Percentiles rank a stretch among this genome's conserved stretches.
Evolutionary conservation across 345 rosid species (phyloP).

Genomic region (Melastoma malabathricum): DNA sequence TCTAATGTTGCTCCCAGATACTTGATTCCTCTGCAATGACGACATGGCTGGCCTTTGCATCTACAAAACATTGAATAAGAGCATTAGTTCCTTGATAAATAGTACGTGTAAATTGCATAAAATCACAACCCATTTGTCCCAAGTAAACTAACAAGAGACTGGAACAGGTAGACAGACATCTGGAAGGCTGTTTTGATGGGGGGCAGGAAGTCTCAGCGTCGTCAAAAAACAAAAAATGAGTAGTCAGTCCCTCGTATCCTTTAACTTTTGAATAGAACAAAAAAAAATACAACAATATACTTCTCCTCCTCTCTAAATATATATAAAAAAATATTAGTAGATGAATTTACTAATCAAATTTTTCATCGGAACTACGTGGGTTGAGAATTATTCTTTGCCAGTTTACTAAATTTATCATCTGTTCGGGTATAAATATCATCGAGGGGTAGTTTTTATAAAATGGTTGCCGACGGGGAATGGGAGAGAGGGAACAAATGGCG

Average conservation of each 20-base stretch:
- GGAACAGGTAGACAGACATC: conserved; percentile 22
- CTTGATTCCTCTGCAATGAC: conserved; percentile 36
- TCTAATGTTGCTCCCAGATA: conserved; percentile 30
- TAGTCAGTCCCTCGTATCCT: conserved; percentile 78
- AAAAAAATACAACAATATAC: no score
- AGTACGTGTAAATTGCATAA: background rate
- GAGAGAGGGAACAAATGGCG: no score
- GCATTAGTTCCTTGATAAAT: conserved; percentile 37
- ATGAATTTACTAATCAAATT: no score
- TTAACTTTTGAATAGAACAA: conserved; percentile 63
- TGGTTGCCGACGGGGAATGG: no score
- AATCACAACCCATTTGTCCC: background rate
- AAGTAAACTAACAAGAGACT: conserved; percentile 42
- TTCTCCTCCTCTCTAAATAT: no score
- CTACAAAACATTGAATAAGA: conserved; percentile 69
- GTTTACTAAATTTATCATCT: no score
- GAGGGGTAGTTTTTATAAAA: no score
- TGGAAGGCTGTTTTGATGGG: conserved; percentile 31
- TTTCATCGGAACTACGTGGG: no score
- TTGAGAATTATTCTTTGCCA: no score
- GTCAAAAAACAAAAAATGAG: conserved; percentile 72
- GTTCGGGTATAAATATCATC: no score
- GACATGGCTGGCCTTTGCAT: conserved; percentile 49
- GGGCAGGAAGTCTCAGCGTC: conserved; percentile 56
- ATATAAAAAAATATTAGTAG: no score